A percentile compares a stretch with the other conserved stretches of the same genome.
Evolutionary conservation across 108 stramenopile genomes (phyloP).

Genomic region (Fragilariopsis cylindrus): DNA sequence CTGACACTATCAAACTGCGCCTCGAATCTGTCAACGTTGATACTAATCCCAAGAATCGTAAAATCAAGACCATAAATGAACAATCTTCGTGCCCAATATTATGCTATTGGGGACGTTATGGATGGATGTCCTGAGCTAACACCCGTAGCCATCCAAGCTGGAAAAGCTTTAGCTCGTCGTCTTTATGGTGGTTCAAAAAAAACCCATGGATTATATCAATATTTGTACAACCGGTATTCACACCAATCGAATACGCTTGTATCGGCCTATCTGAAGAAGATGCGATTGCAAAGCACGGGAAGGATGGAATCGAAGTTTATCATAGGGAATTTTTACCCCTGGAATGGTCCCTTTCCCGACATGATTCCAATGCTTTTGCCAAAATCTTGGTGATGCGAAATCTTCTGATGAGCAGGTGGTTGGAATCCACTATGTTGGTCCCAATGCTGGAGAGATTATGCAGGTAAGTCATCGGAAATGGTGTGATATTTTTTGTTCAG

Average conservation of each 20-base stretch:
- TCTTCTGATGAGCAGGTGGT: slow-evolving; percentile 70
- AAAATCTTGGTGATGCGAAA: slow-evolving; percentile 86
- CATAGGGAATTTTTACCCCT: slow-evolving; percentile 92
- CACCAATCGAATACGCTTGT: slow-evolving; percentile 94
- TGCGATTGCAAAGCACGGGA: slow-evolving; percentile 80
- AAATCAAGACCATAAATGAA: no score
- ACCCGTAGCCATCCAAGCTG: no score
- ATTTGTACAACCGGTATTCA: no score
- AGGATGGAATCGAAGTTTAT: slow-evolving; percentile 88
- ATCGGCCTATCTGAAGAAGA: slow-evolving; percentile 96
- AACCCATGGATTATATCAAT: no score
- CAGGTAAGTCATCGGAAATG: slow-evolving; percentile 41
- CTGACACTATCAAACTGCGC: no score
- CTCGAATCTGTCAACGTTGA: no score
- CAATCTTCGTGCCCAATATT: no score
- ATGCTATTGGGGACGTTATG: no score
- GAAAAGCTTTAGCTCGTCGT: no score
- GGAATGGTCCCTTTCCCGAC: slow-evolving; percentile 91
- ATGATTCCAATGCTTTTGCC: slow-evolving; percentile 69
- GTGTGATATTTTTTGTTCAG: not conserved
- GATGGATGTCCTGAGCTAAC: no score
- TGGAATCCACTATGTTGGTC: slow-evolving; percentile 96
- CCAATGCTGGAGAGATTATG: slow-evolving; percentile 98
- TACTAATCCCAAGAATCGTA: no score
- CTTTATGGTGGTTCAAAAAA: no score